phyloP scores from a whole-genome alignment of 768 basidiomycete genomes.

The Tricholoma matsutake region DNA sequence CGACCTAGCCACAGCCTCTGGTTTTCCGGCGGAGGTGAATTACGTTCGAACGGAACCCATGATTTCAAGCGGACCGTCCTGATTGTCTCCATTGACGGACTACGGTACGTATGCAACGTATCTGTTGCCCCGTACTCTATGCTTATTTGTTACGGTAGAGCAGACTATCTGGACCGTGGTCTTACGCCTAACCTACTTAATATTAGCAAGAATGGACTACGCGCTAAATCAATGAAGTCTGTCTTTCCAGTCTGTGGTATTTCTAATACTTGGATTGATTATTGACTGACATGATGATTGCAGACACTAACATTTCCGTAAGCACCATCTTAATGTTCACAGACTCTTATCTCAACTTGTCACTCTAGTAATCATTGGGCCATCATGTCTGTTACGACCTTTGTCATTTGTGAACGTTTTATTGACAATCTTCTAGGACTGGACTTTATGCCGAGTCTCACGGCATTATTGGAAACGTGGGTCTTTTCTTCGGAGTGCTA shows the following conservation, averaged over 20 bases:
- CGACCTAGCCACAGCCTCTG: slow-evolving; percentile 25
- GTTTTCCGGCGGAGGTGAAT: slow-evolving; percentile 34
- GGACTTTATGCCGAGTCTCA: slow-evolving; percentile 88
- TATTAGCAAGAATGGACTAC: slow-evolving; percentile 78
- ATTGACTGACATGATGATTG: slow-evolving; percentile 4
- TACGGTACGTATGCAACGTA: slow-evolving; percentile 45
- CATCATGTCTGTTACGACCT: slow-evolving; percentile 53
- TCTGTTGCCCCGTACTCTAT: slow-evolving; percentile 3
- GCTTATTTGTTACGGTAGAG: slow-evolving; percentile 39
- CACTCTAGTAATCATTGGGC: slow-evolving; percentile 80
- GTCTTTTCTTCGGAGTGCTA: slow-evolving; percentile 13
- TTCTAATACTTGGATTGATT: neutral
- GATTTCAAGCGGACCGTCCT: slow-evolving; percentile 78
- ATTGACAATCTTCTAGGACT: slow-evolving; percentile 53
- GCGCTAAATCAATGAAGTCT: slow-evolving; percentile 86
- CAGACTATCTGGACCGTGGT: slow-evolving; percentile 84
- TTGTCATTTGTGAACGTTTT: neutral
- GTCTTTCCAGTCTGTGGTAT: slow-evolving; percentile 69
- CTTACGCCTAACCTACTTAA: slow-evolving; percentile 80
- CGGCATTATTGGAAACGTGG: slow-evolving; percentile 86
- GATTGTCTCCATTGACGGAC: slow-evolving; percentile 84
- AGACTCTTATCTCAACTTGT: slow-evolving; percentile 3
- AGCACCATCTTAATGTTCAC: slow-evolving; percentile 28
- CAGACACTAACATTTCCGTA: slow-evolving; percentile 90
- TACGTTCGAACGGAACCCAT: slow-evolving; percentile 80